Percentiles rank a stretch among this genome's conserved stretches.
phyloP scores from a whole-genome alignment of 805 yeast species.

The Wickerhamomyces rabaulensis region DNA sequence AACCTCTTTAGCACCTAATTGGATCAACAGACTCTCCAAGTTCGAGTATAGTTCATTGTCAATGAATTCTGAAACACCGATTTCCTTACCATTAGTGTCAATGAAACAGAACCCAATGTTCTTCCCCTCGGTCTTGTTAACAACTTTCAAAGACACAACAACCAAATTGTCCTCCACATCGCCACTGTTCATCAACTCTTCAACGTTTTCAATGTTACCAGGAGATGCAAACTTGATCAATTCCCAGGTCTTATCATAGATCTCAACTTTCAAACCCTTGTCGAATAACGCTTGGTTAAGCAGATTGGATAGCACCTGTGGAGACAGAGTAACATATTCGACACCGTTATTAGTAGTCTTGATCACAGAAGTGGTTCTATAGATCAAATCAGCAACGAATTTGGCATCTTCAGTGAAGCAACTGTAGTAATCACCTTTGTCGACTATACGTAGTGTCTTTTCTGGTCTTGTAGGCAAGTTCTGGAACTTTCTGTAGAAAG shows the following conservation, averaged over 20 bases:
- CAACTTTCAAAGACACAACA: conserved; percentile 38
- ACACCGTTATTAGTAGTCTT: conserved; percentile 50
- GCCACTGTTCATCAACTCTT: conserved; percentile 48
- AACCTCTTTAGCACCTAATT: conserved; percentile 84
- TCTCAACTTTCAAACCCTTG: conserved; percentile 70
- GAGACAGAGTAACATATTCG: conserved; percentile 71
- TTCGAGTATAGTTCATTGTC: conserved; percentile 89
- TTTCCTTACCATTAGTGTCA: conserved; percentile 59
- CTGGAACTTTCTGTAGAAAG: conserved; percentile 43
- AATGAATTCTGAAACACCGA: conserved; percentile 73
- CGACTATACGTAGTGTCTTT: conserved; percentile 65
- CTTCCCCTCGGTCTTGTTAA: conserved; percentile 31
- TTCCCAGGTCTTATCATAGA: conserved; percentile 66
- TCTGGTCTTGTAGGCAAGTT: conserved; percentile 42
- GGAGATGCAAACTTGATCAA: conserved; percentile 69
- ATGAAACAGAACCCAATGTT: conserved; percentile 75
- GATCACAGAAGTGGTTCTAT: conserved; percentile 77
- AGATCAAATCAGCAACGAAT: conserved; percentile 76
- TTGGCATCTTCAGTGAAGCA: conserved; percentile 73
- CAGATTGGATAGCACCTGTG: conserved; percentile 63
- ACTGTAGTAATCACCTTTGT: conserved; percentile 76
- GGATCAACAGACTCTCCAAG: conserved; percentile 80
- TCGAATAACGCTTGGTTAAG: conserved; percentile 64
- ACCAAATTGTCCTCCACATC: conserved; percentile 38
- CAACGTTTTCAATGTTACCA: conserved; percentile 79